Evolutionary conservation across 2,329 filamentous ascomycete genomes (phyloP), one percentile per base, ranked within the genome.

Genomic region (Aureobasidium sp.): DNA sequence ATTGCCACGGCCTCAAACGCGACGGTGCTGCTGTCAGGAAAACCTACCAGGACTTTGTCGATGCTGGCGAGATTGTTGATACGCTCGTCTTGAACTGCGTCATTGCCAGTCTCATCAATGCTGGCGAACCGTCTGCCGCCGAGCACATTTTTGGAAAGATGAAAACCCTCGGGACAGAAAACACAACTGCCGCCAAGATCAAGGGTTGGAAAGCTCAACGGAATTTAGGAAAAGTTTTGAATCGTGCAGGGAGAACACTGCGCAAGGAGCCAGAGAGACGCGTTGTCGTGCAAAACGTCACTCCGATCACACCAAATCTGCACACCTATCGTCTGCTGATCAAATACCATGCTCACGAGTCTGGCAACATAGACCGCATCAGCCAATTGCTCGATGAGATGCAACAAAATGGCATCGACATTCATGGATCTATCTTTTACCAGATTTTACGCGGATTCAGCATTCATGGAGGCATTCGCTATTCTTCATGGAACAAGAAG

Each of bases 61-160:
- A 88, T 41, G 83, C 86, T 0, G 91, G 91, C 37, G 90, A 97
- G 72, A 86, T 97, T 65, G 86, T 99, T 61, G 93, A 97, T 72
- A 92, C 90, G 0, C 81, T 88, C 2, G 88, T 91, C 15, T 81
- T 97, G 73, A 97, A 97, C 71, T 90, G 88, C 68, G 86, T 97
- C 68, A 89, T 97, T 65, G 81, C 86, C 0, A 87, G 91, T 1
- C 81, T 97, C 22, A 80, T 97, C 47, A 82, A 85, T 62, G 86
- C 87, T 15, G 87, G 88, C 44, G 92, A 99, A 70, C 83, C 87
- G 42, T 77, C 81, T 7, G 87, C 90, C 0, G 94, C 92, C 2
- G 86, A 93, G 67, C 82, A 88, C 64, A 84, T 96, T 12, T 97
- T 97, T 69, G 78, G 85, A 62, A 86, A 87, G 64, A 97, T 99